Percentiles rank a stretch among this genome's conserved stretches.
Conservation (phyloP, 768 basidiomycete genomes). For the Lentinula sp. region DNA sequence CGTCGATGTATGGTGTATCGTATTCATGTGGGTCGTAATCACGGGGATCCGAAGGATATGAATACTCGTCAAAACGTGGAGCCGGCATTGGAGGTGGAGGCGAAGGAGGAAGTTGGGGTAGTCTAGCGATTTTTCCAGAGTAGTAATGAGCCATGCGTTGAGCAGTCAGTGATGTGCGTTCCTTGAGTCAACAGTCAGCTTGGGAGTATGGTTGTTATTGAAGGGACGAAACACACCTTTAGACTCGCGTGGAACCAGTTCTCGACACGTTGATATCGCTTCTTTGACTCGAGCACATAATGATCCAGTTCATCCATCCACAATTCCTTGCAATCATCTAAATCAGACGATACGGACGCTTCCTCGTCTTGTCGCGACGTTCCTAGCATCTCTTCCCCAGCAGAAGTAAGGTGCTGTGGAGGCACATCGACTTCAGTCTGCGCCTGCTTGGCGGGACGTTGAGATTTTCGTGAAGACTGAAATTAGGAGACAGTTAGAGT, state of each 20-base stretch:
- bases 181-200: conserved; percentile 32
- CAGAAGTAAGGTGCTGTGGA: conserved; percentile 9
- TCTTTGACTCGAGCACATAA: conserved; percentile 67
- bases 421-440: background rate
- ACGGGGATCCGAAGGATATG: background rate
- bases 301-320: conserved; percentile 67
- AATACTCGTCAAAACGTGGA: conserved; percentile 3
- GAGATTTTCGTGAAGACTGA: conserved; percentile 36
- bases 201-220: no score
- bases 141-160: conserved; percentile 54
- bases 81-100: conserved; percentile 15
- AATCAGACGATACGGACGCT: conserved; percentile 60
- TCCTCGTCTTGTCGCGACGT: conserved; percentile 32
- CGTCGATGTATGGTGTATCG: background rate
- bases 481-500: conserved; percentile 3
- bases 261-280: conserved; percentile 66
- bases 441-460: conserved; percentile 29
- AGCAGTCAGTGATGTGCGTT: conserved; percentile 62
- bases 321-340: conserved; percentile 75
- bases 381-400: conserved; percentile 15
- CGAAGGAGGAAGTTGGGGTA: conserved; percentile 29
- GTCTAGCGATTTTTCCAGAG: conserved; percentile 39
- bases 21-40: background rate
- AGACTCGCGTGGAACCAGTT: conserved; percentile 67
- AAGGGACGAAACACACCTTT: conserved; percentile 35